Evolutionary conservation across 805 yeast species (phyloP), one percentile per base, ranked within the genome.

Genomic region (Ogataea thermomethanolica): DNA sequence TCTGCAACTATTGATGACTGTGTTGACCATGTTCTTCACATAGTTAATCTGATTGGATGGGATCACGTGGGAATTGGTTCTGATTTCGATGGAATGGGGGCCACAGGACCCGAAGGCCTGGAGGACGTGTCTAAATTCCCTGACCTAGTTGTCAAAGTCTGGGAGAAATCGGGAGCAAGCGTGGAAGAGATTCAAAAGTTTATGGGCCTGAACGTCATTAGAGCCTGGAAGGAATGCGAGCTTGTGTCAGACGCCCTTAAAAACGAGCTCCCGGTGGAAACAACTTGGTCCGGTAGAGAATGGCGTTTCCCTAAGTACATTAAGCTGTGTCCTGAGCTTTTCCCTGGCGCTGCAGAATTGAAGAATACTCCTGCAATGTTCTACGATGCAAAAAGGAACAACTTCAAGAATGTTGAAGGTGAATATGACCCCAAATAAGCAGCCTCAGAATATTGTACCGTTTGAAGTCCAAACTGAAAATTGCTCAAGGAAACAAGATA

Each of bases 91-190:
- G 79, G 79, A n/a, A 73, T 73, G 37, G 43, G 38, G 3, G 27
- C 70, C 4, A 51, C 51, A 5, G 75, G 71, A 4, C 78, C 79
- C 2, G 50, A 41, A 9, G 78, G 77, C 0, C 53, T 74, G 21
- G 79, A 73, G 47, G 78, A 73, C 48, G 78, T 73, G 1, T 70
- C 77, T n/a, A 73, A 73, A 50, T 74, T 71, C 46, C 79, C 79
- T 0, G 76, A 71, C 30, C 56, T 74, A 35, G 75, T 54, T 68
- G 51, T 71, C 35, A 63, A 60, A 43, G 56, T 50, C 23, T 52
- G 56, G 52, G 51, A 50, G 31, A 46, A 41, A 7, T 36, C 53
- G 3, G 64, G 63, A 8, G 76, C 77, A 2, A 53, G 69, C 2
- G 72, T 69, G 25, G 71, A 66, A n/a, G 64, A 73, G 29, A 65